Evolutionary conservation across 2,329 filamentous ascomycete species (phyloP), one percentile per base, ranked within the genome.

Genomic region (Botrytis porri): DNA sequence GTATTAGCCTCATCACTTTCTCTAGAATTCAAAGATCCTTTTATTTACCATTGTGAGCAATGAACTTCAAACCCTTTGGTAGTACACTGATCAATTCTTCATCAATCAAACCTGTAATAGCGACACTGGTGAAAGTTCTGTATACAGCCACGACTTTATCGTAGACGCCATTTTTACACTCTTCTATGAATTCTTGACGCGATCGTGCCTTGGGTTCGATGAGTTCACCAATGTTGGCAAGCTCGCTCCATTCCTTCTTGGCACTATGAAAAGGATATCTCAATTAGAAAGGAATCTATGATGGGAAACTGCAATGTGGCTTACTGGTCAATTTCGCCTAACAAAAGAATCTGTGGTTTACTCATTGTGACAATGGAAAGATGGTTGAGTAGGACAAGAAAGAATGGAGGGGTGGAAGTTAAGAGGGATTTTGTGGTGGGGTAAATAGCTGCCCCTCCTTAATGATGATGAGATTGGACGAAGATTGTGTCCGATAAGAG

Each of bases 21-120:
- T 39, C 45, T 59, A 32, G 3, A 51, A 20, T 22, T 22, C 39
- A 20, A 59, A n/a, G n/a, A 45, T 37, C 1, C 41, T 9, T 63
- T 43, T 79, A 83, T 75, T 78, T 57, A 88, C 85, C 88, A 77
- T 89, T 89, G 80, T 90, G 88, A 78, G 86, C 88, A 76, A 91
- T 83, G 78, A 88, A 91, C 74, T 83, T 83, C 61, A 90, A 81
- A 25, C 83, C 84, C n/a, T 80, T 76, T 7, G 89, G 88, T 32
- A 90, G 81, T 1, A 82, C 85, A 61, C 85, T 81, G 51, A 95
- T 82, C n/a, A 96, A 82, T 81, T 93, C 92, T 62, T 85, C 85
- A 80, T 97, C 92, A 75, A 96, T 83, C 32, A 84, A 82, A 2
- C 94, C 94, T 0, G 93, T 95, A 73, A 90, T 84, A 20, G 79